phyloP scores from a whole-genome alignment of 371 early-diverging fungal genomes.

The Enterocytospora artemiae region DNA sequence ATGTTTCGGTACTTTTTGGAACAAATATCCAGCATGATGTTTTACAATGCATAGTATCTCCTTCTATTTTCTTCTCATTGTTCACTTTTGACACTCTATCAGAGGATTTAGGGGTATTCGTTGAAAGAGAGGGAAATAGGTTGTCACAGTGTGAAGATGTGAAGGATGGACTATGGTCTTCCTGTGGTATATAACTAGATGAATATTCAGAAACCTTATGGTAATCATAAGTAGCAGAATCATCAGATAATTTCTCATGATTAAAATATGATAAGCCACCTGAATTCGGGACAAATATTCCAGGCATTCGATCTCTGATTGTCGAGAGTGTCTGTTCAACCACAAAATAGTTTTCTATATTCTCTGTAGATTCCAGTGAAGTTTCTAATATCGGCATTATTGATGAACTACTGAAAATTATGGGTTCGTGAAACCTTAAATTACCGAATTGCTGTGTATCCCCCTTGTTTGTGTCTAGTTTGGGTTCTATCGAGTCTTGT shows the following conservation, averaged over 20 bases:
- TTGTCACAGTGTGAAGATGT: background rate
- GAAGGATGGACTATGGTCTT: background rate
- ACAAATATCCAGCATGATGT: too few relatives aligned
- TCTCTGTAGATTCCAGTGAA: background rate
- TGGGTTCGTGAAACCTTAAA: background rate
- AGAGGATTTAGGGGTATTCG: background rate
- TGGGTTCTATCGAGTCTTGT: too few relatives aligned
- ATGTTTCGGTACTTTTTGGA: too few relatives aligned
- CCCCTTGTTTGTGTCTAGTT: too few relatives aligned
- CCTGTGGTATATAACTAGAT: background rate
- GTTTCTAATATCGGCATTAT: background rate
- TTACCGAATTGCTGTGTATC: too few relatives aligned
- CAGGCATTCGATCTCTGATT: too few relatives aligned
- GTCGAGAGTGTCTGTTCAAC: background rate
- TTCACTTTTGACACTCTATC: background rate
- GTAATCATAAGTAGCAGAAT: background rate
- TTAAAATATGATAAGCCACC: constrained; percentile 1
- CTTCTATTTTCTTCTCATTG: background rate
- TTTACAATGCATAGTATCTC: background rate
- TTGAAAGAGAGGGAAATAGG: background rate
- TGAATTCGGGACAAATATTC: too few relatives aligned
- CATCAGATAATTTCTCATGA: background rate
- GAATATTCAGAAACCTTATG: background rate
- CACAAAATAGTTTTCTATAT: background rate
- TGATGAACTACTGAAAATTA: background rate